A percentile compares a stretch with the other conserved stretches of the same genome.
These are phyloP conservation scores for Fusarium sp. DNA, from an alignment of 2,329 filamentous ascomycete genomes.

Conservation along the genomic window DNA sequence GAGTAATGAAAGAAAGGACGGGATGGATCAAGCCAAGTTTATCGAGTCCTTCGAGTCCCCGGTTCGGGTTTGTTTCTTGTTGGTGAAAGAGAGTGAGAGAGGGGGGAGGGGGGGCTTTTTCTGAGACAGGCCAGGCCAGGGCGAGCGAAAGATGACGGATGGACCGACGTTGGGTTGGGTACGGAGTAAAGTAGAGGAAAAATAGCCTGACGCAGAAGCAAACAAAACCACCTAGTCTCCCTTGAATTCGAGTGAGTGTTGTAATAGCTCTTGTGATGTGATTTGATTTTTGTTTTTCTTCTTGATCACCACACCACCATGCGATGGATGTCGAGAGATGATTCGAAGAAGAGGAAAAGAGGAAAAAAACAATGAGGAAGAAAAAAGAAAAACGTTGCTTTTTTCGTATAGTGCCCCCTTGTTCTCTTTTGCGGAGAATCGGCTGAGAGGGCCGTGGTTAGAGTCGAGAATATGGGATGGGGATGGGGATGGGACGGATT, in stretches of 20 bases:
- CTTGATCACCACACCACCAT: background rate
- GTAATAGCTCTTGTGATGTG: background rate
- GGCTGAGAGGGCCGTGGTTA: conserved; percentile 32
- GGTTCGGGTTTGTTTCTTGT: conserved; percentile 17
- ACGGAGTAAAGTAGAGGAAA: background rate
- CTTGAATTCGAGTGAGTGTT: conserved; percentile 4
- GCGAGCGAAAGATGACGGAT: conserved; percentile 31
- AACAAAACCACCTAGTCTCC: conserved; percentile 26
- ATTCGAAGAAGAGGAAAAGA: conserved; percentile 15
- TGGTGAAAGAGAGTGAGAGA: background rate
- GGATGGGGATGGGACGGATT: background rate
- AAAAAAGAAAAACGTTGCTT: conserved; percentile 14
- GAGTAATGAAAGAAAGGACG: background rate
- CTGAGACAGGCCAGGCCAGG: conserved; percentile 34
- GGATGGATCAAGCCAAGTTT: conserved; percentile 31
- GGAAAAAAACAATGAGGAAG: conserved; percentile 8
- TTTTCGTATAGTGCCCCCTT: conserved; percentile 17
- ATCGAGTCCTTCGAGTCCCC: conserved; percentile 1
- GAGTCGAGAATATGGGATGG: conserved; percentile 28
- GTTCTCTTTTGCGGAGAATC: conserved; percentile 27
- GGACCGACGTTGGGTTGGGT: background rate
- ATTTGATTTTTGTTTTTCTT: background rate
- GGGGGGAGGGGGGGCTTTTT: conserved; percentile 15
- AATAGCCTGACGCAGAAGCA: conserved; percentile 32
- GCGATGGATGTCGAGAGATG: conserved; percentile 3